Conservation (phyloP, 495 filamentous ascomycete species). For the Neurospora discreta region DNA sequence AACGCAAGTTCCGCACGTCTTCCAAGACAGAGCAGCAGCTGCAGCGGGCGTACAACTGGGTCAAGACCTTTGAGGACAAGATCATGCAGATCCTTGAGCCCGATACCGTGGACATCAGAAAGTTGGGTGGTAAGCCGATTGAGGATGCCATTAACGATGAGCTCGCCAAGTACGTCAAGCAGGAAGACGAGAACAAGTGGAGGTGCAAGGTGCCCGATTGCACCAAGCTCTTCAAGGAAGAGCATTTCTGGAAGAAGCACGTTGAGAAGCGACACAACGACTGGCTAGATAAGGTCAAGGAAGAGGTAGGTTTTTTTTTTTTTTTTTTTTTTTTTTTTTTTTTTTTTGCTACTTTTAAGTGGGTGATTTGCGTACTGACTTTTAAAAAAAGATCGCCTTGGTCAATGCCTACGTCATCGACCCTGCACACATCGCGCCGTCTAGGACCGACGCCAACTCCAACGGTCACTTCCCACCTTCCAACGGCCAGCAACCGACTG, state of each 20-base stretch:
- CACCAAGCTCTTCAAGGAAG: slow-evolving; percentile 93
- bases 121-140: slow-evolving; percentile 79
- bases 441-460: slow-evolving; percentile 89
- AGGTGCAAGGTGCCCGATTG: slow-evolving; percentile 94
- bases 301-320: slow-evolving; percentile 54
- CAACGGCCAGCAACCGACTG: slow-evolving; percentile 61
- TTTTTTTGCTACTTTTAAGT: not conserved
- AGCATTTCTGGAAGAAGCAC: slow-evolving; percentile 95
- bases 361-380: not conserved
- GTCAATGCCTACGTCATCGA: slow-evolving; percentile 92
- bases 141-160: slow-evolving; percentile 85
- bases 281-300: slow-evolving; percentile 70
- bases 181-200: slow-evolving; percentile 93
- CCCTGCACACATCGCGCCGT: slow-evolving; percentile 83
- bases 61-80: slow-evolving; percentile 98
- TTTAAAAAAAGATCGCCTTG: slow-evolving; percentile 53
- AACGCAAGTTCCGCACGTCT: slow-evolving; percentile 53
- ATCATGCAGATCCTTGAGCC: slow-evolving; percentile 84
- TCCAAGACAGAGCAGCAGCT: slow-evolving; percentile 82
- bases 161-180: slow-evolving; percentile 76
- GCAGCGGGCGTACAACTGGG: slow-evolving; percentile 94
- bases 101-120: slow-evolving; percentile 69
- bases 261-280: slow-evolving; percentile 91
- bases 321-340: not conserved
- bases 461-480: slow-evolving; percentile 85